Evolutionary conservation across 192 early-diverging fungal species (phyloP).

Genomic region (Backusella macrospora): DNA sequence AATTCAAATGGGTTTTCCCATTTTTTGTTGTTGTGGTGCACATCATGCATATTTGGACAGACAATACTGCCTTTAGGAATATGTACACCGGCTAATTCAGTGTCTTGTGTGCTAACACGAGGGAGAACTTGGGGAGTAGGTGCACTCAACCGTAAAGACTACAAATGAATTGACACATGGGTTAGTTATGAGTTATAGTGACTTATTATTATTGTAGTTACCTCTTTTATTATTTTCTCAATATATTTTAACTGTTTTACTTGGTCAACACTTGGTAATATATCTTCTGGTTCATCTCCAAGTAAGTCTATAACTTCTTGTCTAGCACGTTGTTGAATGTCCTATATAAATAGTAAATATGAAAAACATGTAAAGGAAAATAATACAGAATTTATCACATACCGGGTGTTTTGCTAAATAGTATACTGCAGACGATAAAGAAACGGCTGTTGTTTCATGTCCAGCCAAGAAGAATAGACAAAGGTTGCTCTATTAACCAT

Average conservation of each 20-base stretch:
- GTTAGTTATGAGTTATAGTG: background rate
- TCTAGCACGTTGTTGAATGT: slow-evolving; percentile 59
- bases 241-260: slow-evolving; percentile 54
- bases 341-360: slow-evolving; percentile 21
- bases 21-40: slow-evolving; percentile 20
- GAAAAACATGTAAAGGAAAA: background rate
- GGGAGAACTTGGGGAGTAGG: background rate
- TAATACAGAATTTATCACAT: background rate
- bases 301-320: slow-evolving; percentile 51
- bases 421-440: slow-evolving; percentile 48
- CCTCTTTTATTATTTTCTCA: slow-evolving; percentile 55
- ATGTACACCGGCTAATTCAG: slow-evolving; percentile 14
- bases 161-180: background rate
- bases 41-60: slow-evolving; percentile 11
- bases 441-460: slow-evolving; percentile 60
- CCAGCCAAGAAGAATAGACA: slow-evolving; percentile 60
- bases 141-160: slow-evolving; percentile 18
- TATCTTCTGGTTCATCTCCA: slow-evolving; percentile 53
- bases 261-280: slow-evolving; percentile 54
- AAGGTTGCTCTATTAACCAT: slow-evolving; percentile 18
- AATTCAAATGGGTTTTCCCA: slow-evolving; percentile 51
- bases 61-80: slow-evolving; percentile 30
- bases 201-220: background rate
- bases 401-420: slow-evolving; percentile 49
- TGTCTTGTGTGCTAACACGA: slow-evolving; percentile 28